Base-by-base conservation (phyloP, 75 land plant species). In the Pseudotsuga menziesii region DNA sequence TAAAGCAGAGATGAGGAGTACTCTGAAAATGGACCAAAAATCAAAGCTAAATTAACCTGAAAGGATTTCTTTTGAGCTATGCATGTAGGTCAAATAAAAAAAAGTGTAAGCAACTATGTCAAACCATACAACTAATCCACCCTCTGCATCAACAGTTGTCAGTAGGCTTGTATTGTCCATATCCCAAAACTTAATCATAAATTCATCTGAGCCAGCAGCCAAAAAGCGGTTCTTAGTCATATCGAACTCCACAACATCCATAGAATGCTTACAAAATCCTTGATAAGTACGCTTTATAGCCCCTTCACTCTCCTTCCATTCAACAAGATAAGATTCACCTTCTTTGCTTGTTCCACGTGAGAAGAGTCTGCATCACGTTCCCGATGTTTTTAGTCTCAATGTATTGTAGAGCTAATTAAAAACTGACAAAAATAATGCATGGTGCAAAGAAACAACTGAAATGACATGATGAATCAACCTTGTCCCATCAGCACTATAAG, bases 301-400 rank as follows among this genome's bases (percentile, higher is more conserved):
- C 17, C 97, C 97, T 84, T 94, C 97, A 85, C 92, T 94, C 77
- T 94, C 97, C 80, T 94, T 91, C 97, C 97, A 94, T 75, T 94
- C 97, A 39, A 94, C 94, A 69, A 94, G 89, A 80, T 74, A 76
- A 27, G 97, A 90, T 19, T 91, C 97, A 5, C 97, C 94, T 32
- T 94, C 97, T 82, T 94, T 91, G 74, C 97, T 92, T 3, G 97
- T 94, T 14, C 97, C 97, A 80, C 97, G 91, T 17, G 97, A 94
- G 59, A 94, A 94, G 17, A 94, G 86, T 90, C 96, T 93, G 78
- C 39, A 80, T 19, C 35, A 25, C 32, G 36, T 41, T 78, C 16
- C 35, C 58, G 20, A 44, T 52, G 17, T 58, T 35, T 16, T 14
- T 23, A 54, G 3, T 67, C 48, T 15, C 55, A 35, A 35, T 19